phyloP scores from a whole-genome alignment of 2,329 filamentous ascomycete genomes.

The Hypomyces perniciosus region DNA sequence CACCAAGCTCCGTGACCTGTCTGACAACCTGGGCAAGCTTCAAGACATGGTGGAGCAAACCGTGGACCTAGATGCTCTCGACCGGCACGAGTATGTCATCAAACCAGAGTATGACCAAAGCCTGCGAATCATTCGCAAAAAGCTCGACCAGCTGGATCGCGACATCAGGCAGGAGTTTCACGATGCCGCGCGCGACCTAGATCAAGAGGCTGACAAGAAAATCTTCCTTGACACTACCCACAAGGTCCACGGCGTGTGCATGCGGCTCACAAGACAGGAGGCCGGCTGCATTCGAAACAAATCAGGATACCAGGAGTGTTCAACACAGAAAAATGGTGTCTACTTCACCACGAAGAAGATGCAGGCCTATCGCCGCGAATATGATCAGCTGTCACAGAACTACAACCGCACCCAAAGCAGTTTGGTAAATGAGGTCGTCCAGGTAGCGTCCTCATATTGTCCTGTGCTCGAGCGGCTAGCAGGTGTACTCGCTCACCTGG shows the following conservation, averaged over 20 bases:
- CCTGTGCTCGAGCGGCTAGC: conserved; percentile 87
- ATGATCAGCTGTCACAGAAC: conserved; percentile 87
- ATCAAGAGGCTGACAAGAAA: conserved; percentile 95
- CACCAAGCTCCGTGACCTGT: conserved; percentile 68
- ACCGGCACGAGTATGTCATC: conserved; percentile 98
- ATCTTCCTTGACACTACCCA: conserved; percentile 90
- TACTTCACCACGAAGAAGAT: conserved; percentile 90
- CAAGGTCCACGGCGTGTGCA: conserved; percentile 92
- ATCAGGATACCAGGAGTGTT: conserved; percentile 84
- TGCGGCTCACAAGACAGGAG: conserved; percentile 86
- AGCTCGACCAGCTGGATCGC: conserved; percentile 74
- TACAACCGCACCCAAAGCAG: conserved; percentile 94
- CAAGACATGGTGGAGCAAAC: conserved; percentile 99
- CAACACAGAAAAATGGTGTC: conserved; percentile 97
- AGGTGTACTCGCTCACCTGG: conserved; percentile 82
- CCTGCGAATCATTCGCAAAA: conserved; percentile 80
- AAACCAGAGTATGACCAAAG: conserved; percentile 96
- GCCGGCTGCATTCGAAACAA: conserved; percentile 91
- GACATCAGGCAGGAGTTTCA: conserved; percentile 81
- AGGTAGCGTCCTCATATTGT: conserved; percentile 88
- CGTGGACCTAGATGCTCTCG: conserved; percentile 88
- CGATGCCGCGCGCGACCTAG: conserved; percentile 70
- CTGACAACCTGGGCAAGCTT: conserved; percentile 73
- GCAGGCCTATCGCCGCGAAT: conserved; percentile 76
- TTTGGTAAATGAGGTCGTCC: conserved; percentile 85